A percentile compares a stretch with the other conserved stretches of the same genome.
Conservation (phyloP, 495 filamentous ascomycete species). For the Diplogelasinospora grovesii region DNA sequence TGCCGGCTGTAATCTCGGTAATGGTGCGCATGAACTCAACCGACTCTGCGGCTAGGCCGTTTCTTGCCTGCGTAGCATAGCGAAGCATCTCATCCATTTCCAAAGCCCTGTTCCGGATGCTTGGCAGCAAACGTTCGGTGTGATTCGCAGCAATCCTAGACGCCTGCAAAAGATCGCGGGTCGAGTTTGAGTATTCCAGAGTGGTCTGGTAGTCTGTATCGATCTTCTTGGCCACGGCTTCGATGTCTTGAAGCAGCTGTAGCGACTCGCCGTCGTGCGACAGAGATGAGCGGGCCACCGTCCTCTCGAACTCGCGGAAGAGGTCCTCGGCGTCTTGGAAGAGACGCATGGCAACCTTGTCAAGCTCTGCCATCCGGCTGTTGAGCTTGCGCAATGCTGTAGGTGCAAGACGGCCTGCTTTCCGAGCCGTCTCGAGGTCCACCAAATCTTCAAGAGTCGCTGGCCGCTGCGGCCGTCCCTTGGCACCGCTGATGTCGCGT, state of each 20-base stretch:
- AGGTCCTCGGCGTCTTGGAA: conserved; percentile 40
- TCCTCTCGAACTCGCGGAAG: conserved; percentile 41
- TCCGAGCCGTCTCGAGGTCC: conserved; percentile 57
- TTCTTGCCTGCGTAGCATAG: conserved; percentile 56
- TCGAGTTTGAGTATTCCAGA: conserved; percentile 56
- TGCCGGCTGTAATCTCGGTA: conserved; percentile 65
- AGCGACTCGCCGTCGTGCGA: conserved; percentile 33
- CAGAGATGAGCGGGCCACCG: conserved; percentile 38
- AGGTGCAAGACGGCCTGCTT: conserved; percentile 50
- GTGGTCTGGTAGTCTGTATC: conserved; percentile 80
- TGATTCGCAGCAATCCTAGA: conserved; percentile 83
- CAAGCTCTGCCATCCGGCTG: conserved; percentile 38
- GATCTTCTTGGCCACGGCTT: conserved; percentile 77
- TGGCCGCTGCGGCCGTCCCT: conserved; percentile 28
- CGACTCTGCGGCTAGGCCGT: conserved; percentile 50
- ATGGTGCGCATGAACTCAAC: conserved; percentile 72
- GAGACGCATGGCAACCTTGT: conserved; percentile 38
- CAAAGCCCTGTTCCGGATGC: conserved; percentile 56
- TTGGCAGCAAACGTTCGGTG: conserved; percentile 82
- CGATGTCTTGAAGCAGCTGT: conserved; percentile 73
- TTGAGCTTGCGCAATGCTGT: conserved; percentile 40
- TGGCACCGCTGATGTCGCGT: conserved; percentile 35
- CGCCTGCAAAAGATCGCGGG: conserved; percentile 68
- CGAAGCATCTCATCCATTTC: conserved; percentile 73
- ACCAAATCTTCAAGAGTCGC: conserved; percentile 65